Conservation (phyloP, 116 monocot species). For the Zostera marina region DNA sequence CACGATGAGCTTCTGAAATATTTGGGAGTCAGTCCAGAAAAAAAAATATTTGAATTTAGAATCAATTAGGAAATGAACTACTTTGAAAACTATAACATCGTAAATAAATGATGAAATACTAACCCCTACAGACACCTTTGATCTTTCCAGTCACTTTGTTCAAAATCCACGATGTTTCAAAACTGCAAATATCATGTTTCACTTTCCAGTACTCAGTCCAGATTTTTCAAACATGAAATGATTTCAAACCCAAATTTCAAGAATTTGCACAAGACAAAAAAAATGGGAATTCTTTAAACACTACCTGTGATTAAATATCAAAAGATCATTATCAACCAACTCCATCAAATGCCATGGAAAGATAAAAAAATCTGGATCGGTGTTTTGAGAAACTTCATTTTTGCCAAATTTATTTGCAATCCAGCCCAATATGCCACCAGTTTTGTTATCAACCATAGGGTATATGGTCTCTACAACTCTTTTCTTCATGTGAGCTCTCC, state of each 20-base stretch:
- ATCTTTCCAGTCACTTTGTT: slow-evolving; percentile 38
- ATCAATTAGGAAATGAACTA: neutral
- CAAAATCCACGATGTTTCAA: slow-evolving; percentile 54
- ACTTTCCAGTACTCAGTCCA: neutral
- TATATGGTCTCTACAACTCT: slow-evolving; percentile 59
- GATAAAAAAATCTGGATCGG: slow-evolving; percentile 14
- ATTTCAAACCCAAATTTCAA: neutral
- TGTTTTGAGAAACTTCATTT: slow-evolving; percentile 21
- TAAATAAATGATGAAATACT: slow-evolving; percentile 4
- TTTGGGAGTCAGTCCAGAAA: slow-evolving; percentile 21
- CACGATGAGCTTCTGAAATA: slow-evolving; percentile 28
- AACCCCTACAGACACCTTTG: slow-evolving; percentile 42
- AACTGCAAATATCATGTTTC: slow-evolving; percentile 35
- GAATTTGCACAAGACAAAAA: too few relatives aligned
- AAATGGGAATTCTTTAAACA: neutral
- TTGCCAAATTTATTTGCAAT: slow-evolving; percentile 48
- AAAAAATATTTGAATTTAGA: neutral
- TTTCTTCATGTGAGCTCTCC: slow-evolving; percentile 66
- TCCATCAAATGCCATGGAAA: slow-evolving; percentile 77
- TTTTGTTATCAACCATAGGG: slow-evolving; percentile 24
- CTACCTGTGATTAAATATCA: slow-evolving; percentile 51
- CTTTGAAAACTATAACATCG: neutral
- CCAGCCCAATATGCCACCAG: slow-evolving; percentile 46
- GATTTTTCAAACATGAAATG: neutral
- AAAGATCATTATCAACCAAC: slow-evolving; percentile 26